Conservation (phyloP, 192 early-diverging fungal genomes). For the Podila horticola region DNA sequence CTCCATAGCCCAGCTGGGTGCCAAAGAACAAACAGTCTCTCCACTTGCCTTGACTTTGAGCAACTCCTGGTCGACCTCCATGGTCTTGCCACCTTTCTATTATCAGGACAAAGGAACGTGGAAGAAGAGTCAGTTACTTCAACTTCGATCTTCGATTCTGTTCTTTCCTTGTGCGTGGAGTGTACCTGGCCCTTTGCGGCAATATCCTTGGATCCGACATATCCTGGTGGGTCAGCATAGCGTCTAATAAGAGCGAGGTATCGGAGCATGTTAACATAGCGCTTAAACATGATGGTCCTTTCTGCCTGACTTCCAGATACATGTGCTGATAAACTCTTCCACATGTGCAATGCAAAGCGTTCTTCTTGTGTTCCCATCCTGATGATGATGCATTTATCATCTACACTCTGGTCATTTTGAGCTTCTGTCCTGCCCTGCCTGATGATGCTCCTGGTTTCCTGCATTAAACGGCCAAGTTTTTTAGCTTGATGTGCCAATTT, state of each 20-base stretch:
- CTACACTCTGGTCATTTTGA: not conserved
- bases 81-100: not conserved
- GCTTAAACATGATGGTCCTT: not conserved
- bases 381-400: not conserved
- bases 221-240: constrained; percentile 47
- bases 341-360: too few relatives aligned
- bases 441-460: not conserved
- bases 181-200: constrained; percentile 32
- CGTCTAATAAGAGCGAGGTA: not conserved
- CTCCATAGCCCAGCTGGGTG: not conserved
- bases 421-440: not conserved
- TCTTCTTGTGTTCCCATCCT: not conserved
- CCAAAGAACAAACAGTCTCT: not conserved
- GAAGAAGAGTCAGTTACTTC: not conserved
- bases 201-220: constrained; percentile 30
- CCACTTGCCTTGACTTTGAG: constrained; percentile 41
- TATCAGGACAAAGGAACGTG: not conserved
- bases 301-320: not conserved
- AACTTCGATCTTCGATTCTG: not conserved
- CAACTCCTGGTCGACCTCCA: constrained; percentile 34
- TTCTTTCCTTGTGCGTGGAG: not conserved
- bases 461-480: not conserved
- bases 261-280: not conserved
- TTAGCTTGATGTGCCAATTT: not conserved
- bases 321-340: too few relatives aligned